phyloP scores from a whole-genome alignment of 805 yeast genomes.

The Pichia deserticola region DNA sequence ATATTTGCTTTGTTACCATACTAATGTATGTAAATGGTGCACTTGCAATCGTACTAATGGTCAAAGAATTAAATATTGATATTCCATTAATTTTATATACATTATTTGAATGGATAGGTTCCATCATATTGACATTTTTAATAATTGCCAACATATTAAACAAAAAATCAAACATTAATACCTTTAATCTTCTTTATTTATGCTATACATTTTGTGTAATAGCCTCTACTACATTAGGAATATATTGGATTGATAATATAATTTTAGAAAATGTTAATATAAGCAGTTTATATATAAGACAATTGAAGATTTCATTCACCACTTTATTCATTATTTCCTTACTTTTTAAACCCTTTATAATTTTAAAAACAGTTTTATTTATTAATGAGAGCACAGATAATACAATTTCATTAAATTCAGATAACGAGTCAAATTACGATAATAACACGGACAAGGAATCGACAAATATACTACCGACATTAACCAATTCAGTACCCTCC shows the following conservation, averaged over 20 bases:
- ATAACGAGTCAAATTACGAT: background rate
- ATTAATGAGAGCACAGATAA: background rate
- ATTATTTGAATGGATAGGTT: constrained; percentile 1
- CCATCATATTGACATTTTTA: background rate
- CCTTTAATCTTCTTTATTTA: too few species aligned
- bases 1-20: background rate
- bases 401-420: background rate
- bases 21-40: background rate
- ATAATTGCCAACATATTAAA: background rate
- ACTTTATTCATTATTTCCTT: constrained; percentile 7
- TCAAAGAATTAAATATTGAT: background rate
- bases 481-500: background rate
- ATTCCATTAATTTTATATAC: constrained; percentile 1
- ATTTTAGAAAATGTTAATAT: background rate
- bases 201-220: background rate
- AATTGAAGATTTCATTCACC: constrained; percentile 1
- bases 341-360: background rate
- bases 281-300: background rate
- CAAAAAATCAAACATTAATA: background rate
- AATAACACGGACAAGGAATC: background rate
- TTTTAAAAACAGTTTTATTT: background rate
- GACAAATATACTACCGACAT: background rate
- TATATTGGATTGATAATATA: constrained; percentile 10
- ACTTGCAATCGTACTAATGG: background rate
- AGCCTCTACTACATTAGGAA: constrained; percentile 4